Evolutionary conservation across 2,329 filamentous ascomycete species (phyloP), one percentile per base, ranked within the genome.

Genomic region (Dothidotthia symphoricarpi): DNA sequence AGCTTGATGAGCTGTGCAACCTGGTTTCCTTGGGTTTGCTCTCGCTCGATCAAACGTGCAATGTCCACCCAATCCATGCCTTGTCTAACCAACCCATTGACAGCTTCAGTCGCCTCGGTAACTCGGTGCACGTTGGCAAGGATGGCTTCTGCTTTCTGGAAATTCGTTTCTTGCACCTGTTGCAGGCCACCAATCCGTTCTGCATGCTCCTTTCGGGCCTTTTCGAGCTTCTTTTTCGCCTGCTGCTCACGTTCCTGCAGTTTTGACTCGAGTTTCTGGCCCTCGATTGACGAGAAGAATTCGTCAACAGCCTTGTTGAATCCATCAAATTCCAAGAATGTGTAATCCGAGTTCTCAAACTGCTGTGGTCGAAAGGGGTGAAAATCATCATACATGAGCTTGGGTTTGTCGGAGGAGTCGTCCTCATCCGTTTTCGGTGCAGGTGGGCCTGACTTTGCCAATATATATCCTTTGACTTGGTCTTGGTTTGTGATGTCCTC

Each of bases 61-160:
- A 97, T 90, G 50, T 96, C 86, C 9, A 88, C 82, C 93, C 93
- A 98, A 56, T 98, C 93, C 89, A 97, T 97, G 9, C 91, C 91
- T 59, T 95, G 88, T 4, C 81, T 81, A 43, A 98, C 81, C n/a
- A 97, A 72, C 1, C 88, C 87, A 63, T 95, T 97, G 36, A 98
- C 84, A 3, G 93, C 89, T 62, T 89, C 87, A 64, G 89, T 89
- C 4, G 88, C 89, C 69, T 97, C 93, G 62, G 95, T 86, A 0
- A 97, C 90, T 34, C 89, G 80, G 59, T 95, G 88, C 1, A 88
- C 75, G 57, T 98, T 97, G 15, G 88, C 87, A 63, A 95, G 82
- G 28, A 98, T 93, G 0, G 90, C 88, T 38, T 84, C 84, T 3
- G 91, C 93, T 65, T 95, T 97, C 38, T 86, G 83, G 19, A 88